Evolutionary conservation across 257 asterid species (phyloP), one percentile per base, ranked within the genome.

Genomic region (Marsdenia floribunda): DNA sequence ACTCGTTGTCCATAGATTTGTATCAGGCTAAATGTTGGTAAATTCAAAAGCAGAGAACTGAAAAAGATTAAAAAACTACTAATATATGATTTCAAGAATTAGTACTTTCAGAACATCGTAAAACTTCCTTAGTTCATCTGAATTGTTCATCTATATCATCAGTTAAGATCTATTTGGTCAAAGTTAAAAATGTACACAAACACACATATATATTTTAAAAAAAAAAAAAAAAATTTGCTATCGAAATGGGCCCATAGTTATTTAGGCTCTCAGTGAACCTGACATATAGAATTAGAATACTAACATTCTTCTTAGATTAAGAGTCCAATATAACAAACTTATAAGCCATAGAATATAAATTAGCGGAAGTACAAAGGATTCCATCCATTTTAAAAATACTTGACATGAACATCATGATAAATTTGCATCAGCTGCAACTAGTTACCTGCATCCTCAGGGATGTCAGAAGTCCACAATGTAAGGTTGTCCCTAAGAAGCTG

Each of bases 401-500:
- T 2, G 15, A 15, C 26, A 21, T 54, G 19, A 68, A 49, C 44
- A 42, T 40, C 61, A 35, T 47, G 18, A 16, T 14, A 46, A 15
- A 29, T 15, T 21, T 46, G 46, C 29, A 26, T 12, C 33, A 52
- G 74, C 63, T 73, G 55, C 24, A 19, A 57, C 9, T 5, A 74
- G 3, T 67, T 80, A 89, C 97, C 96, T 79, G 88, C 96, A 81
- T 91, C 97, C 78, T 92, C 97, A 42, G 95, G 81, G 61, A 91
- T 86, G 82, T 91, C 96, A 78, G 96, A 87, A 79, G 97, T 92
- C 97, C 97, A 92, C 75, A 92, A 83, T 37, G 96, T 90, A 78
- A 92, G 96, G 77, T 90, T 92, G 86, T 92, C 97, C 88, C 96
- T 86, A 21, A 92, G 91, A 83, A 92, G 93, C 77, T 92, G 97